These are phyloP conservation scores for Sinapis alba DNA, from an alignment of 441 rosid genomes.

Conservation along the genomic window DNA sequence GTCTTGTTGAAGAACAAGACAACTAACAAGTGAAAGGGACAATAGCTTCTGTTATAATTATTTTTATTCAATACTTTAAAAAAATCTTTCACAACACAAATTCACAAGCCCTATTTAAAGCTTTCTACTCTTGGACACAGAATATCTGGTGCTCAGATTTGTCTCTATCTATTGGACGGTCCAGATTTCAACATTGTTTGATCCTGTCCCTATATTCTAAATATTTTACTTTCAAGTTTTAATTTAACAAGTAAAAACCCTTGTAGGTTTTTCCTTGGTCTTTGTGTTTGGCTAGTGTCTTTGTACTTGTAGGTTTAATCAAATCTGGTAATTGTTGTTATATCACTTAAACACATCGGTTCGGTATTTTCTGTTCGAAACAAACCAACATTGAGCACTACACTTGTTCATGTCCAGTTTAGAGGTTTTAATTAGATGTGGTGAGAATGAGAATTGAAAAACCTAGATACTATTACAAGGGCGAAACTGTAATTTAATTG, in stretches of 20 bases:
- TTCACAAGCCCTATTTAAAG: constrained; percentile 40
- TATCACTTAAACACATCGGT: background rate
- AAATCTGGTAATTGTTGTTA: constrained; percentile 9
- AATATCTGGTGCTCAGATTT: constrained; percentile 48
- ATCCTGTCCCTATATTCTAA: constrained; percentile 41
- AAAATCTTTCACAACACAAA: constrained; percentile 44
- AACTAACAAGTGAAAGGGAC: constrained; percentile 34
- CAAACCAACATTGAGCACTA: background rate
- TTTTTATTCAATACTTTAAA: background rate
- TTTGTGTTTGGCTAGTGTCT: background rate
- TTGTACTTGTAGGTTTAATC: constrained; percentile 6
- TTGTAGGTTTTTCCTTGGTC: constrained; percentile 24
- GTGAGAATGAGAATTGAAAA: constrained; percentile 21
- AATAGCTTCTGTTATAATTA: constrained; percentile 14
- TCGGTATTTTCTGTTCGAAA: background rate
- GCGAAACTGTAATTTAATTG: constrained; percentile 38
- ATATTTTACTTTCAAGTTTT: background rate
- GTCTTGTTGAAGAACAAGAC: constrained; percentile 33
- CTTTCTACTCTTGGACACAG: constrained; percentile 40
- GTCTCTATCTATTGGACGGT: constrained; percentile 50
- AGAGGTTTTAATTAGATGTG: background rate
- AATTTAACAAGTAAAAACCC: constrained; percentile 6
- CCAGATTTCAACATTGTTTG: constrained; percentile 40
- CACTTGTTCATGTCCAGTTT: background rate
- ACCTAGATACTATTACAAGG: constrained; percentile 33